Percentiles rank a stretch among this genome's conserved stretches.
Conservation (phyloP, 2,329 filamentous ascomycete species). For the Aspergillus candidus region DNA sequence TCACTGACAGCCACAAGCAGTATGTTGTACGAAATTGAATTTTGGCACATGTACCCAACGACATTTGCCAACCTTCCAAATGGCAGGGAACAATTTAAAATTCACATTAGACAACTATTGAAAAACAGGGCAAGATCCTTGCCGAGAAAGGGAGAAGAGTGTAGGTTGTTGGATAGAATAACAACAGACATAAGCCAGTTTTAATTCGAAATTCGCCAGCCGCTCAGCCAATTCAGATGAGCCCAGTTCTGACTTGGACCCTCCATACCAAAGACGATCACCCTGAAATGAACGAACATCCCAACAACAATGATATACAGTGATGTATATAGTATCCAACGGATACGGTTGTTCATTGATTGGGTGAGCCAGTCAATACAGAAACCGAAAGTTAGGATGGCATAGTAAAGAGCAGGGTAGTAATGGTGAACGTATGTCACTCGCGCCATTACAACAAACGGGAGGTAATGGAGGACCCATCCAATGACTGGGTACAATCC, state of each 20-base stretch:
- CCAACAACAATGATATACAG: constrained; percentile 71
- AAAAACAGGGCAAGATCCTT: not conserved
- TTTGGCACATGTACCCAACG: too few relatives aligned
- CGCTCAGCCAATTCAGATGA: constrained; percentile 89
- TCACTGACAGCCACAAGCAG: too few relatives aligned
- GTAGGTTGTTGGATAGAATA: not conserved
- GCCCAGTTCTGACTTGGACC: constrained; percentile 76
- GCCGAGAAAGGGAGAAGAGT: not conserved
- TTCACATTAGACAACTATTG: not conserved
- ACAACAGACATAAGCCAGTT: not conserved
- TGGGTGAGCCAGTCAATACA: constrained; percentile 75
- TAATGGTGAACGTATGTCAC: constrained; percentile 99
- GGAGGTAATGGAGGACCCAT: constrained; percentile 94
- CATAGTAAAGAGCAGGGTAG: constrained; percentile 96
- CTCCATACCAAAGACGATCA: constrained; percentile 93
- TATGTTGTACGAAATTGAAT: too few relatives aligned
- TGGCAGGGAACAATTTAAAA: too few relatives aligned
- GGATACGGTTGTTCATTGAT: constrained; percentile 57
- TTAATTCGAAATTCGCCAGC: constrained; percentile 68
- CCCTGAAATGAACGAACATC: constrained; percentile 84
- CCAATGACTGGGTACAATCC: constrained; percentile 86
- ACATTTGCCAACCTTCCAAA: too few relatives aligned
- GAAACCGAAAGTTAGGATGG: constrained; percentile 85
- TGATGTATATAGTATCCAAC: constrained; percentile 63
- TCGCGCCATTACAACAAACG: constrained; percentile 95